phyloP scores from a whole-genome alignment of 2,329 filamentous ascomycete species.

The Fusarium mangiferae region DNA sequence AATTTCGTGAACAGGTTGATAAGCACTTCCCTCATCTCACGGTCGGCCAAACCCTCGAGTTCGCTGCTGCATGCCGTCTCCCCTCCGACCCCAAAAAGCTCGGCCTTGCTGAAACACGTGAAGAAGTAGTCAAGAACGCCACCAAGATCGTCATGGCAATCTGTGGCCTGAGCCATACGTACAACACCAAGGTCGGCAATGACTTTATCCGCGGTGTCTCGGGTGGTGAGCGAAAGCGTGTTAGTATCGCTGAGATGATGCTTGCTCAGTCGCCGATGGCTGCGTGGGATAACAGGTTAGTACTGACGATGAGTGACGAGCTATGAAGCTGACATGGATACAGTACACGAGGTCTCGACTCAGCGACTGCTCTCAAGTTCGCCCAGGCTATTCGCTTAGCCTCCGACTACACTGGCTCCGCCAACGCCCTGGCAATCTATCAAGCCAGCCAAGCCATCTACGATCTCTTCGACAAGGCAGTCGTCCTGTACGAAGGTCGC shows the following conservation, averaged over 20 bases:
- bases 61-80: constrained; percentile 75
- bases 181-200: constrained; percentile 79
- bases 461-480: constrained; percentile 79
- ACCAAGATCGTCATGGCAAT: constrained; percentile 75
- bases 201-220: constrained; percentile 78
- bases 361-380: constrained; percentile 78
- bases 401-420: constrained; percentile 70
- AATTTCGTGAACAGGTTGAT: constrained; percentile 59
- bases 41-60: constrained; percentile 77
- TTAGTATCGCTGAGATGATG: constrained; percentile 83
- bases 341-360: constrained; percentile 76
- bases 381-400: constrained; percentile 72
- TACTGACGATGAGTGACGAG: fast-evolving
- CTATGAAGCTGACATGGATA: not conserved
- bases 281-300: constrained; percentile 74
- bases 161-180: constrained; percentile 77
- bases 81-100: constrained; percentile 67
- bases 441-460: constrained; percentile 77
- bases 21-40: constrained; percentile 82
- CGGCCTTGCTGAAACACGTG: constrained; percentile 67
- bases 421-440: constrained; percentile 76
- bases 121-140: constrained; percentile 70
- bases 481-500: constrained; percentile 79
- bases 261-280: constrained; percentile 67
- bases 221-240: constrained; percentile 80